Evolutionary conservation across 805 yeast genomes (phyloP), one percentile per base, ranked within the genome.

Genomic region (Teunomyces stri): DNA sequence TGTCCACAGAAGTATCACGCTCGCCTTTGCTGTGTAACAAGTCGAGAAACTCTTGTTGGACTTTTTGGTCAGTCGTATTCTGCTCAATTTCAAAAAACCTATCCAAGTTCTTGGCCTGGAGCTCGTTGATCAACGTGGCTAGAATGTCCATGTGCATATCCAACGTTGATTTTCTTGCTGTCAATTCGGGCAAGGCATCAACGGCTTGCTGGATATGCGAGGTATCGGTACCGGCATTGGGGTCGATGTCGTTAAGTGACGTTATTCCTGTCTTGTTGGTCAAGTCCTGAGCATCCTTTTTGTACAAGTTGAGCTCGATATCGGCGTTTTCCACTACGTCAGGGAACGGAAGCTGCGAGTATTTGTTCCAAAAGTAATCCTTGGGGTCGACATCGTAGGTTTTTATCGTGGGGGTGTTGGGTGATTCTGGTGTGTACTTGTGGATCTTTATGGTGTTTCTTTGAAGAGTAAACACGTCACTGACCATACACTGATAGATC

Each of bases 251-350:
- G 54, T 80, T 82, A 39, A 91, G 68, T 20, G 89, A 83, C 6
- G 84, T 74, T 2, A 83, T 80, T 34, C 87, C 88, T 1, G 96
- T 85, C 53, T 79, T 82, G 42, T 79, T 78, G 1, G 97, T 89
- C 44, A 95, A 75, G 49, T 87, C 95, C 51, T 84, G 85, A 1
- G 97, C 96, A 57, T 89, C 97, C 48, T 80, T 79, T 55, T 91
- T 92, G 68, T 94, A 94, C 46, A 77, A 75, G 49, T 85, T 81
- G 50, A 91, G 75, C 49, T 89, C 97, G 22, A 76, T 68, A 60
- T 94, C 98, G 16, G 96, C 95, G 66, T 89, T 89, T 65, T 94
- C 99, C 29, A 96, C 99, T n/a, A 95, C 98, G 62, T 92, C 97
- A 1, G 99, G 99, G 74, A 94, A 94, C 33, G 99, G 98, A 48